These are phyloP conservation scores for Neurospora sp. DNA, from an alignment of 495 filamentous ascomycete genomes.

Conservation along the genomic window DNA sequence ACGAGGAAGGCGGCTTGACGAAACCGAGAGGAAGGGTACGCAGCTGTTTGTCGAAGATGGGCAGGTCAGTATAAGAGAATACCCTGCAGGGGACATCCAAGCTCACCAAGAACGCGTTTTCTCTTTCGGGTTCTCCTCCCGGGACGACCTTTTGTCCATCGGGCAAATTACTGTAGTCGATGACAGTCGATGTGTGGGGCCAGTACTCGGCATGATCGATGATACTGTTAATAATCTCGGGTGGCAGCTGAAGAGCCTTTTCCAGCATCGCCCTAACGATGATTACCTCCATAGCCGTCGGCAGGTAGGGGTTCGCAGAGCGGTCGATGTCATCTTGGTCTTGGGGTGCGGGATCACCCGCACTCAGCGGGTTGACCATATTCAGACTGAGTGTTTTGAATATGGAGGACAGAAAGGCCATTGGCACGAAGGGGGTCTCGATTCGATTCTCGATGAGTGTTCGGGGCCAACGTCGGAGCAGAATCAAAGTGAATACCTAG, in stretches of 20 bases:
- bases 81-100: background rate
- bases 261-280: slow-evolving; percentile 34
- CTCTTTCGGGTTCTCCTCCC: slow-evolving; percentile 6
- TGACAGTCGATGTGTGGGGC: slow-evolving; percentile 37
- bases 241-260: slow-evolving; percentile 36
- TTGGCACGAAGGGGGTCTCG: background rate
- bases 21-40: slow-evolving; percentile 34
- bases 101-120: slow-evolving; percentile 32
- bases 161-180: slow-evolving; percentile 7
- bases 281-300: slow-evolving; percentile 34
- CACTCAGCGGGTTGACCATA: background rate
- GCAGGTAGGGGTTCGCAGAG: slow-evolving; percentile 10
- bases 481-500: background rate
- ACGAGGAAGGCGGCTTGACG: slow-evolving; percentile 13
- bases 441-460: background rate
- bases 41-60: slow-evolving; percentile 17
- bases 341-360: slow-evolving; percentile 11
- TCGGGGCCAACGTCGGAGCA: background rate
- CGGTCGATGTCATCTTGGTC: slow-evolving; percentile 7
- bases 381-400: background rate
- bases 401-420: background rate
- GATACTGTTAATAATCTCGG: slow-evolving; percentile 57
- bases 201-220: slow-evolving; percentile 65
- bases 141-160: slow-evolving; percentile 4
- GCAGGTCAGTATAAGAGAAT: background rate